Evolutionary conservation across 2,329 filamentous ascomycete species (phyloP), one percentile per base, ranked within the genome.

Genomic region (Lachnellula willkommii): DNA sequence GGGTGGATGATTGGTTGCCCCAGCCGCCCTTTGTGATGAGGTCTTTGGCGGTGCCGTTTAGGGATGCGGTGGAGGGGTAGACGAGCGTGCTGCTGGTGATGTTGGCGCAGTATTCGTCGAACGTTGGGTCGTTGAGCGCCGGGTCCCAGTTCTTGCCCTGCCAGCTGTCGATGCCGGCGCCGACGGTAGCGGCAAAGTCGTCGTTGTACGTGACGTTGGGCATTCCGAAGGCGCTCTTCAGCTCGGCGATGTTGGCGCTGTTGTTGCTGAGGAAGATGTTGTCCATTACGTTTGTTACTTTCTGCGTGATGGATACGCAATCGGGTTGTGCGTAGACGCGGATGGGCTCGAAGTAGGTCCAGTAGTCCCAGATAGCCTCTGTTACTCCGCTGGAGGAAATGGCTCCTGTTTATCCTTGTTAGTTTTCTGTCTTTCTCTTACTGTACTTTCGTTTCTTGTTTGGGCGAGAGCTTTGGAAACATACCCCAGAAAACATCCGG

Each of bases 311-410:
- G 1, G 75, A 72, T 37, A 91, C 79, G 66, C 90, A 94, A 35
- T 81, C 79, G 0, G 77, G 73, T 11, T 83, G 81, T 2, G 73
- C 83, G 55, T 79, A 80, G 17, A 78, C 68, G 12, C 80, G 75
- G 54, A 84, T 76, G 0, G 83, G 79, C 65, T 83, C 80, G 63
- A 76, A 84, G 65, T 85, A 85, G 60, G 79, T 71, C 64, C 88
- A 93, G 71, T 85, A 93, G 63, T 94, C 88, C 61, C 83, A 84
- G 54, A 94, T 87, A 3, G 89, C 89, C 57, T 82, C 81, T 0
- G 88, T 89, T 0, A 94, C 89, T 0, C 88, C 90, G 0, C 88
- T 93, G 0, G 88, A 91, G 0, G 88, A 86, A 50, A 95, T 93
- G 4, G 86, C 82, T 7, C 82, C 63, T 64, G 46, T 22, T 52